These are phyloP conservation scores for Salicornia ramosissima DNA, from an alignment of 148 eudicot genomes.

Conservation along the genomic window DNA sequence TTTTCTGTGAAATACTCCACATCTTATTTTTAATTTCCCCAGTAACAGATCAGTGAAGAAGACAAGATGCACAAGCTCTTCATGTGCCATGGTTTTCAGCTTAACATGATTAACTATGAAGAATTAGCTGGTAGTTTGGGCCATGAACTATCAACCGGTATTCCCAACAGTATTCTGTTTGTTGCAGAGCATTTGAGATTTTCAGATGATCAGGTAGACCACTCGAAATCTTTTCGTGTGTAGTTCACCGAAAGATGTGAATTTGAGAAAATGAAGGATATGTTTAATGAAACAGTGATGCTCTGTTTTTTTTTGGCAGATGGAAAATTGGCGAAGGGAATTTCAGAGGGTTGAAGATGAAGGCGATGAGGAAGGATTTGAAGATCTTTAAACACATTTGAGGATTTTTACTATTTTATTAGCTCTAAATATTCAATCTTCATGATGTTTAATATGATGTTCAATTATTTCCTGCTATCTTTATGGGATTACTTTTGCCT, in stretches of 20 bases:
- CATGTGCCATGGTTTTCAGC: slow-evolving; percentile 62
- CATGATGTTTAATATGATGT: too few relatives aligned
- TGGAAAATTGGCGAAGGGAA: slow-evolving; percentile 90
- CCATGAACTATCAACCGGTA: slow-evolving; percentile 26
- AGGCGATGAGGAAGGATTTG: slow-evolving; percentile 90
- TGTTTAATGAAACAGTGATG: neutral
- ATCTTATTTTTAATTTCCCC: neutral
- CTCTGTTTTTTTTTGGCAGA: slow-evolving; percentile 33
- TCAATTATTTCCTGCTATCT: neutral
- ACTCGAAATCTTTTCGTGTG: neutral
- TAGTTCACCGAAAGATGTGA: neutral
- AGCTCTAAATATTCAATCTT: neutral
- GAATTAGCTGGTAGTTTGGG: slow-evolving; percentile 45
- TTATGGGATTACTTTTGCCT: too few relatives aligned
- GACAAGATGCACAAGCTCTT: slow-evolving; percentile 67
- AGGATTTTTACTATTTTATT: neutral
- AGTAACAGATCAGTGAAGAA: slow-evolving; percentile 33
- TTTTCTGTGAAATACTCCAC: neutral
- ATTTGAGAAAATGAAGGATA: too few relatives aligned
- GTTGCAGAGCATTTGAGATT: slow-evolving; percentile 69
- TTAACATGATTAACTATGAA: slow-evolving; percentile 40
- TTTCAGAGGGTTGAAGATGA: slow-evolving; percentile 80
- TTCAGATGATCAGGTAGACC: slow-evolving; percentile 87
- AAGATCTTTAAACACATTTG: slow-evolving; percentile 48
- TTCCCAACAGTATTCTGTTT: slow-evolving; percentile 40